Evolutionary conservation across 1,284 basidiomycete genomes (phyloP), one percentile per base, ranked within the genome.

Genomic region (Wallemia mellicola): DNA sequence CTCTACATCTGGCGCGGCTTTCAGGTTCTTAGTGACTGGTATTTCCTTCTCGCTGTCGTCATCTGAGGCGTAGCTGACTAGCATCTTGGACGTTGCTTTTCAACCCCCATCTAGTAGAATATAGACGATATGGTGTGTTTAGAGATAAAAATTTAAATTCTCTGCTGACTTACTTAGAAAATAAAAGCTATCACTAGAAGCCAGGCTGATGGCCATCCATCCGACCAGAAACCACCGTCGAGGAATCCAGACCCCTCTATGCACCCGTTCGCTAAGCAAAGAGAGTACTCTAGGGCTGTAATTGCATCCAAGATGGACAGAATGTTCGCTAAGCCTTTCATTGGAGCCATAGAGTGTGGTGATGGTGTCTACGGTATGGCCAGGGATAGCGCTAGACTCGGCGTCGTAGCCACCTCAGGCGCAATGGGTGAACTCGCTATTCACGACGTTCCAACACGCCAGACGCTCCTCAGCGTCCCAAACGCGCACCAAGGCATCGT

Each of bases 291-390:
- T 24, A 80, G 94, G 61, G 94, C 94, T 1, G 70, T 98, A 58
- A 94, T 89, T 62, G 92, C 92, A 0, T 84, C 83, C 24, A 99
- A 99, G 73, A 83, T 99, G 74, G 91, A 96, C 61, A 75, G 87
- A 59, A 86, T 99, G 73, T 96, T 96, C 68, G 83, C 92, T 26
- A 96, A 94, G 68, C 94, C 94, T 0, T 98, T 98, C 65, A 76
- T 99, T 7, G 86, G 38, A 17, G 14, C 38, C 5, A 48, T 48
- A 17, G 94, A 92, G 0, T 92, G 96, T 71, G 76, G 86, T 28
- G 94, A 98, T 69, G 89, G 91, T n/a, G 81, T 95, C 17, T 94
- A 96, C 71, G 79, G 81, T 24, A 73, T 96, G 62, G 79, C 78
- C 24, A 81, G 78, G 66, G 86, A 86, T 67, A 80, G 24, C 77